Percentiles rank a stretch among this genome's conserved stretches.
Conservation (phyloP, 2,329 filamentous ascomycete species). For the Ilyonectria sp. region DNA sequence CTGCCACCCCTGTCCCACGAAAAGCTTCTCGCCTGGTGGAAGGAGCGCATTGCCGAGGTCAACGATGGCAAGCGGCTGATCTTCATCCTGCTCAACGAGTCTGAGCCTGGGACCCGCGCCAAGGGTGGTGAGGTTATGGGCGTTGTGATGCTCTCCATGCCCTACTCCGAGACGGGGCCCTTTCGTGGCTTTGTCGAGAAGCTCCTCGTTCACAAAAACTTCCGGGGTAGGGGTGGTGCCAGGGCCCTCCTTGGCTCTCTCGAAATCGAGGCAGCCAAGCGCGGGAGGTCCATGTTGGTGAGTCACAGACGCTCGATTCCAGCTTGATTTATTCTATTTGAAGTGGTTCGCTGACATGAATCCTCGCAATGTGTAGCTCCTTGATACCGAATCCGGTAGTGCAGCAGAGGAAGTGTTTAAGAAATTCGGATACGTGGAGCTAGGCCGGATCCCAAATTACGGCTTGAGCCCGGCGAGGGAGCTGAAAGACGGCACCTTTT, state of each 20-base stretch:
- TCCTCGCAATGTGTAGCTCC: slow-evolving; percentile 54
- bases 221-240: slow-evolving; percentile 67
- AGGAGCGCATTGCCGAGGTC: slow-evolving; percentile 65
- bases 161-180: slow-evolving; percentile 68
- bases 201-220: slow-evolving; percentile 68
- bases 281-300: slow-evolving; percentile 68
- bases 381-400: slow-evolving; percentile 68
- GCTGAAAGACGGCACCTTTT: slow-evolving; percentile 67
- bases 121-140: slow-evolving; percentile 66
- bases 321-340: not conserved
- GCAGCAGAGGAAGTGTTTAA: slow-evolving; percentile 68
- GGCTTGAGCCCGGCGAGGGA: slow-evolving; percentile 64
- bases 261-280: slow-evolving; percentile 66
- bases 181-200: slow-evolving; percentile 71
- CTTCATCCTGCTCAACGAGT: slow-evolving; percentile 64
- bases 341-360: not conserved
- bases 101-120: slow-evolving; percentile 51
- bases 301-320: slow-evolving; percentile 46
- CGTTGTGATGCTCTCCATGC: slow-evolving; percentile 68
- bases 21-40: slow-evolving; percentile 72
- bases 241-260: slow-evolving; percentile 66
- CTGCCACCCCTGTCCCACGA: slow-evolving; percentile 71
- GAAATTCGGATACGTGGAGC: slow-evolving; percentile 69
- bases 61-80: slow-evolving; percentile 64
- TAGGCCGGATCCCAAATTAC: slow-evolving; percentile 70